Evolutionary conservation across 345 rosid genomes (phyloP).

Genomic region (Passiflora organensis): DNA sequence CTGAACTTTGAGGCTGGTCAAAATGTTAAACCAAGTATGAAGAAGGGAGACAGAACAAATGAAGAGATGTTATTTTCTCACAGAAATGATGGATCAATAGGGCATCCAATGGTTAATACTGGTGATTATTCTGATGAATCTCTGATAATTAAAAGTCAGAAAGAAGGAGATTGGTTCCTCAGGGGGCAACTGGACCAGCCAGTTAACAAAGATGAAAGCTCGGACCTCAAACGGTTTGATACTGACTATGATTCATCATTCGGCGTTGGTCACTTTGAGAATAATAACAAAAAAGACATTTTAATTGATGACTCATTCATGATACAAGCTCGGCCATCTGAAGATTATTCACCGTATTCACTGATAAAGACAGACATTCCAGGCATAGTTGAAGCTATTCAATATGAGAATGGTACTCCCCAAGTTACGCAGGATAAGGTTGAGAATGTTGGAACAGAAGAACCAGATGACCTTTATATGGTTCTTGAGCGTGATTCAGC

Average conservation of each 20-base stretch:
- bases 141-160: constrained; percentile 41
- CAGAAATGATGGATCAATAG: constrained; percentile 31
- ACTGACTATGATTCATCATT: constrained; percentile 36
- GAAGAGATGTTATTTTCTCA: constrained; percentile 52
- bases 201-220: constrained; percentile 32
- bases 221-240: constrained; percentile 38
- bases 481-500: constrained; percentile 68
- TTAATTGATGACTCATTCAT: constrained; percentile 83
- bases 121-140: constrained; percentile 42
- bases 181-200: constrained; percentile 34
- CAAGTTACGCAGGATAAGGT: constrained; percentile 30
- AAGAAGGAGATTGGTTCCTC: constrained; percentile 71
- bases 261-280: constrained; percentile 27
- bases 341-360: constrained; percentile 41
- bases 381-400: constrained; percentile 41
- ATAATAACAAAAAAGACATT: constrained; percentile 46
- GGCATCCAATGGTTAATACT: constrained; percentile 21
- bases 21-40: constrained; percentile 29
- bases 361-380: constrained; percentile 52
- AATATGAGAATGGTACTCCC: constrained; percentile 29
- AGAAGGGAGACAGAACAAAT: constrained; percentile 36
- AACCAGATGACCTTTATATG: constrained; percentile 96
- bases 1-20: constrained; percentile 42
- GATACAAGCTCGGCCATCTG: constrained; percentile 50
- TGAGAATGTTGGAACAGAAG: constrained; percentile 25